Base-by-base conservation (phyloP, 345 rosid species). In the Jatropha curcas region DNA sequence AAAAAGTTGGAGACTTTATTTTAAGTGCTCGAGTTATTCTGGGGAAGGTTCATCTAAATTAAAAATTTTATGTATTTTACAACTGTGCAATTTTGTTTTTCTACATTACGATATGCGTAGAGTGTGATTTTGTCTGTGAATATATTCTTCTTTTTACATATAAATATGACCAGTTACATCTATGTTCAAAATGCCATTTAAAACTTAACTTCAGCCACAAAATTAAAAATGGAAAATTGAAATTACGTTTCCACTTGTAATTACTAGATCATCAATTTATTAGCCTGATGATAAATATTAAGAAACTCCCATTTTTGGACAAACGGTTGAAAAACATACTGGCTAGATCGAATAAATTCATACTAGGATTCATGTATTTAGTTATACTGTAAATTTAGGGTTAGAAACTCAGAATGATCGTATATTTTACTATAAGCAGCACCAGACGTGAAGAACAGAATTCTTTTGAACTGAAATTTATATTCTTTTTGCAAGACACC, bases 41-140 rank as follows among this genome's bases (percentile, higher is more conserved):
- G 6, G 58, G 75, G 61, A 62, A 77, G 68, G 68, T 31, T 64
- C 71, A 22, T 10, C 79, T 10, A 35, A 33, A 57, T n/a, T 28
- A 70, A 43, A 35, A 35, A 35, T 41, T 41, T 41, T 41, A n/a
- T n/a, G n/a, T n/a, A n/a, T n/a, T n/a, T n/a, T n/a, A n/a, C n/a
- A n/a, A n/a, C n/a, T n/a, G n/a, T n/a, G n/a, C n/a, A n/a, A n/a
- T n/a, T n/a, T n/a, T n/a, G n/a, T n/a, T n/a, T 43, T 41, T 43
- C 20, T 62, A 16, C 24, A n/a, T 61, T 37, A 22, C 16, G 14
- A 56, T 22, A 56, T 56, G 60, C 60, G 27, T 11, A 28, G 24
- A 57, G 5, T 57, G 33, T 57, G 43, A 33, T 13, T 22, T 34
- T 6, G 3, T 33, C 8, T 20, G 10, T 20, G 46, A 61, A 62